Percentiles rank a stretch among this genome's conserved stretches.
Conservation (phyloP, 2,329 filamentous ascomycete genomes). For the Nemania diffusa region DNA sequence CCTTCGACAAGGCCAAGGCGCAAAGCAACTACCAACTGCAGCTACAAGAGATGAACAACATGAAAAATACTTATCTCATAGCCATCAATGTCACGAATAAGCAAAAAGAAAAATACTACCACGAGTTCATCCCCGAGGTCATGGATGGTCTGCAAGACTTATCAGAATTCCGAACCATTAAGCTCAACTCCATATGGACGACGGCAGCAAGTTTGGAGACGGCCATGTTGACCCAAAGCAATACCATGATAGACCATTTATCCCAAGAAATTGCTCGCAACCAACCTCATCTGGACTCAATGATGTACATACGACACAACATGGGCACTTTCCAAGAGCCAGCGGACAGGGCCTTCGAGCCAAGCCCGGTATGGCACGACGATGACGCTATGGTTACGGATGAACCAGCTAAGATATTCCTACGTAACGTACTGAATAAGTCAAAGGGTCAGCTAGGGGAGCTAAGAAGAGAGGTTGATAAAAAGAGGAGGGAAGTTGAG, state of each 20-base stretch:
- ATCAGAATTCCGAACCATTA: slow-evolving; percentile 85
- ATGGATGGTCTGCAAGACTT: slow-evolving; percentile 94
- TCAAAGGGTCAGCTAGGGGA: slow-evolving; percentile 87
- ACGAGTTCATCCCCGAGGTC: slow-evolving; percentile 94
- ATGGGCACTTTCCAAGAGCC: slow-evolving; percentile 85
- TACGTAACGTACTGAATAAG: slow-evolving; percentile 91
- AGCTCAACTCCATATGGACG: slow-evolving; percentile 87
- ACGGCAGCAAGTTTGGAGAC: slow-evolving; percentile 82
- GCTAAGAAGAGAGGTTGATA: slow-evolving; percentile 83
- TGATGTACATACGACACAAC: slow-evolving; percentile 98
- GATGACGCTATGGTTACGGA: slow-evolving; percentile 88
- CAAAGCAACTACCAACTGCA: slow-evolving; percentile 93
- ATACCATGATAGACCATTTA: slow-evolving; percentile 76
- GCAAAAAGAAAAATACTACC: slow-evolving; percentile 96
- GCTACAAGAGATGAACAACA: slow-evolving; percentile 93
- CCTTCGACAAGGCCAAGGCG: slow-evolving; percentile 94
- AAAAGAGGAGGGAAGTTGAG: slow-evolving; percentile 87
- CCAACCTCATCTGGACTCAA: slow-evolving; percentile 86
- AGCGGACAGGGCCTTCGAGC: slow-evolving; percentile 85
- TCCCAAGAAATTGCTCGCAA: slow-evolving; percentile 87
- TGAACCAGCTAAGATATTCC: slow-evolving; percentile 85
- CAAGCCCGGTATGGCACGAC: slow-evolving; percentile 97
- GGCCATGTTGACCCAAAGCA: slow-evolving; percentile 79
- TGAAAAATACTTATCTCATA: slow-evolving; percentile 98
- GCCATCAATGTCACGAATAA: slow-evolving; percentile 97